A percentile compares a stretch with the other conserved stretches of the same genome.
Evolutionary conservation across 352 stramenopile species (phyloP).

Genomic region (Thalassiosira delicatula): DNA sequence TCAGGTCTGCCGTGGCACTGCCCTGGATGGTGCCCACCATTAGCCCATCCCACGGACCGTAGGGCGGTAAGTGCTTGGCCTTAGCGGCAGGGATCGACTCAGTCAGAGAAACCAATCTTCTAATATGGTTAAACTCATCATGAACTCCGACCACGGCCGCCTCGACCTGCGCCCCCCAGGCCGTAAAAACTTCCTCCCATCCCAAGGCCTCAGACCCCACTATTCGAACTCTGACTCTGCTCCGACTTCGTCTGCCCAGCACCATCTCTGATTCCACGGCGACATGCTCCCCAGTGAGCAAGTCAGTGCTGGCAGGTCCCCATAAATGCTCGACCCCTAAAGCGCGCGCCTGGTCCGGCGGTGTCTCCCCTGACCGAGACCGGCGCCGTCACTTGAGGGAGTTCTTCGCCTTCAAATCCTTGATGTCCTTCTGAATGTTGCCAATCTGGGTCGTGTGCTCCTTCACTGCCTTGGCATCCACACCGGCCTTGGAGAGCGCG

Average conservation of each 20-base stretch:
- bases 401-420: slow-evolving; percentile 13
- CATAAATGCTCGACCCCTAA: too few species aligned
- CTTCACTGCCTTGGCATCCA: not conserved
- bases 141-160: too few species aligned
- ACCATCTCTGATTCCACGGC: not conserved
- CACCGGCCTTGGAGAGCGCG: not conserved
- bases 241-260: not conserved
- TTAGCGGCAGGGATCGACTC: too few species aligned
- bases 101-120: too few species aligned
- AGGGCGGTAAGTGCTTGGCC: too few species aligned
- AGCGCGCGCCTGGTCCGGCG: too few species aligned
- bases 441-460: not conserved
- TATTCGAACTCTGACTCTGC: not conserved
- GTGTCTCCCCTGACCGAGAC: not conserved
- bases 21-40: too few species aligned
- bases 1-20: too few species aligned
- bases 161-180: not conserved
- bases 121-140: too few species aligned
- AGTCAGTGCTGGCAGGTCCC: not conserved
- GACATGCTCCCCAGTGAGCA: too few species aligned
- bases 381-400: not conserved
- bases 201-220: not conserved
- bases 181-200: not conserved
- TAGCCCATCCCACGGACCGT: too few species aligned
- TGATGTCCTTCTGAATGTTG: slow-evolving; percentile 2